Evolutionary conservation across 2,329 filamentous ascomycete genomes (phyloP).

Genomic region (Pyrenophora seminiperda): DNA sequence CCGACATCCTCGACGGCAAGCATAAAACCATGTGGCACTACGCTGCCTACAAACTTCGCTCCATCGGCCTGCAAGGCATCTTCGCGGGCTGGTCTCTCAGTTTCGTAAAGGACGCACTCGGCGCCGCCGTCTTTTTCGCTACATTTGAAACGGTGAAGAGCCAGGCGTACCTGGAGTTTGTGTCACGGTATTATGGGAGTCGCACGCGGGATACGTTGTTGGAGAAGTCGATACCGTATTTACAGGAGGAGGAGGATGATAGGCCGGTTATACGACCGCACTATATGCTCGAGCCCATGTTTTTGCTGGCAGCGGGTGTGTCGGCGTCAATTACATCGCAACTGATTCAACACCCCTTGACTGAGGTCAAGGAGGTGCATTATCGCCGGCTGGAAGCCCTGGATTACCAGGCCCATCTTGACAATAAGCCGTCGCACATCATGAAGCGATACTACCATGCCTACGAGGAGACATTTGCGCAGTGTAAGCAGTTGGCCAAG

Average conservation of each 20-base stretch:
- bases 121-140: slow-evolving; percentile 73
- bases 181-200: slow-evolving; percentile 68
- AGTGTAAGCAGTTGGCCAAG: slow-evolving; percentile 64
- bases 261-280: slow-evolving; percentile 69
- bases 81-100: slow-evolving; percentile 75
- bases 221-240: slow-evolving; percentile 25
- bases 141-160: slow-evolving; percentile 78
- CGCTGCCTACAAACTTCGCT: slow-evolving; percentile 67
- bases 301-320: slow-evolving; percentile 71
- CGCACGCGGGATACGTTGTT: slow-evolving; percentile 40
- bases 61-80: slow-evolving; percentile 73
- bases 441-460: slow-evolving; percentile 71
- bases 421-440: slow-evolving; percentile 37
- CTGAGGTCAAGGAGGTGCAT: slow-evolving; percentile 72
- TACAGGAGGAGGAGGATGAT: slow-evolving; percentile 35
- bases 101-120: slow-evolving; percentile 71
- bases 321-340: slow-evolving; percentile 72
- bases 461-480: slow-evolving; percentile 69
- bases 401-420: slow-evolving; percentile 61
- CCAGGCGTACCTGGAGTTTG: slow-evolving; percentile 72
- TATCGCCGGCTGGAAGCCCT: slow-evolving; percentile 75
- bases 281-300: slow-evolving; percentile 75
- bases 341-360: slow-evolving; percentile 71
- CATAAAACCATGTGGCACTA: slow-evolving; percentile 76
- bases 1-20: slow-evolving; percentile 63